A percentile compares a stretch with the other conserved stretches of the same genome.
Evolutionary conservation across 2,329 filamentous ascomycete genomes (phyloP).

Genomic region (Fusarium acutatum): DNA sequence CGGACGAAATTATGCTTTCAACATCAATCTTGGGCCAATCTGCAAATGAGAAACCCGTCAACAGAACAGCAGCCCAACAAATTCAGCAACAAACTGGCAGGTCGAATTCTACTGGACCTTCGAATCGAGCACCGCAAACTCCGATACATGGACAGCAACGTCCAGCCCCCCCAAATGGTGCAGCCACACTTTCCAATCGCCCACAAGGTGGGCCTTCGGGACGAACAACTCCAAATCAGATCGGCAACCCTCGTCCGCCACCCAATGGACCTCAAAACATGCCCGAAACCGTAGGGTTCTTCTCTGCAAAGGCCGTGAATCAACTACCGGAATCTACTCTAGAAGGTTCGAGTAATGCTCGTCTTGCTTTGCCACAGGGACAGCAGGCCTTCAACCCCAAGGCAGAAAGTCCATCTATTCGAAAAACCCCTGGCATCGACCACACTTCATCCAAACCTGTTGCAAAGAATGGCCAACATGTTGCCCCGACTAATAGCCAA

Average conservation of each 20-base stretch:
- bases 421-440: constrained; percentile 88
- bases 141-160: constrained; percentile 44
- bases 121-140: constrained; percentile 45
- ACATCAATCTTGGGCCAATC: constrained; percentile 32
- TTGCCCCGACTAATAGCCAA: constrained; percentile 52
- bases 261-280: constrained; percentile 38
- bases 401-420: constrained; percentile 82
- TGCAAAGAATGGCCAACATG: constrained; percentile 63
- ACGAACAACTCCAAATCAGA: constrained; percentile 33
- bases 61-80: constrained; percentile 33
- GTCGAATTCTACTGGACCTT: constrained; percentile 23
- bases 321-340: constrained; percentile 57
- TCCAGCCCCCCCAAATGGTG: constrained; percentile 27
- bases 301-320: constrained; percentile 73
- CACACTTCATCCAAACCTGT: constrained; percentile 81
- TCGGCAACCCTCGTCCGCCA: constrained; percentile 43
- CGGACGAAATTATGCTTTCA: constrained; percentile 76
- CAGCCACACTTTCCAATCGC: constrained; percentile 36
- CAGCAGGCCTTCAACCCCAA: constrained; percentile 75
- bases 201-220: constrained; percentile 23
- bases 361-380: constrained; percentile 53
- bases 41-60: constrained; percentile 29
- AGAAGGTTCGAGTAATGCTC: constrained; percentile 51
- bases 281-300: constrained; percentile 67
- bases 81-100: constrained; percentile 36